Conservation (phyloP, 768 basidiomycete genomes). For the Lentinula sp. region DNA sequence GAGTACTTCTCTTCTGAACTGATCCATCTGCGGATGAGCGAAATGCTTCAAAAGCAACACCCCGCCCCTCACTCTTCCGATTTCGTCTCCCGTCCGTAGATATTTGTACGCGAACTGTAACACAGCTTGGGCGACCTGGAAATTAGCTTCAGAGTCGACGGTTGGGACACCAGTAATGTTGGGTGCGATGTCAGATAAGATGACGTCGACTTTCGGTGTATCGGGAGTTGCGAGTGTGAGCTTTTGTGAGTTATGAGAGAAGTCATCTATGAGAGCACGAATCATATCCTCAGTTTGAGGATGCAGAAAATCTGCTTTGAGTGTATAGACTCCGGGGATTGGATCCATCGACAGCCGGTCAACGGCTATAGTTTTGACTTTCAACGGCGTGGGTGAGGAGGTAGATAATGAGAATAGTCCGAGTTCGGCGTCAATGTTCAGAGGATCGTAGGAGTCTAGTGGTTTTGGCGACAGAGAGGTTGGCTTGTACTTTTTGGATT, state of each 20-base stretch:
- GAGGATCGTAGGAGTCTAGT: slow-evolving; percentile 29
- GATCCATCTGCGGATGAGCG: slow-evolving; percentile 58
- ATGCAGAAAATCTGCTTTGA: slow-evolving; percentile 78
- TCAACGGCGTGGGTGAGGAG: slow-evolving; percentile 8
- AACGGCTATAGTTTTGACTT: slow-evolving; percentile 63
- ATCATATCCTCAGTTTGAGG: slow-evolving; percentile 42
- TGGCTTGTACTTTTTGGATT: slow-evolving; percentile 1
- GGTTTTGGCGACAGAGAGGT: slow-evolving; percentile 1
- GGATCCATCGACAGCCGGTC: slow-evolving; percentile 72
- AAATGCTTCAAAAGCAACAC: slow-evolving; percentile 79
- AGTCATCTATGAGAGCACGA: slow-evolving; percentile 24
- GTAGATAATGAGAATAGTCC: not conserved
- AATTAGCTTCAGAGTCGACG: slow-evolving; percentile 60
- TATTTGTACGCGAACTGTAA: slow-evolving; percentile 57
- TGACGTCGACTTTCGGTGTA: slow-evolving; percentile 56
- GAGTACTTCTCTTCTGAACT: slow-evolving; percentile 58
- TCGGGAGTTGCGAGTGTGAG: slow-evolving; percentile 17
- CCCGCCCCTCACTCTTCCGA: slow-evolving; percentile 38
- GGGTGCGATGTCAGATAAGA: slow-evolving; percentile 88
- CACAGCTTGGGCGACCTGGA: slow-evolving; percentile 72
- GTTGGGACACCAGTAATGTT: slow-evolving; percentile 69
- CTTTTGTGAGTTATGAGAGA: slow-evolving; percentile 16
- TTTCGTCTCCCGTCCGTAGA: slow-evolving; percentile 39
- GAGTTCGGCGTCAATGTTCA: slow-evolving; percentile 30
- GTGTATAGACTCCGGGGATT: slow-evolving; percentile 63